Percentiles rank a stretch among this genome's conserved stretches.
These are phyloP conservation scores for Elaphomyces granulatus DNA, from an alignment of 495 filamentous ascomycete genomes.

Conservation along the genomic window DNA sequence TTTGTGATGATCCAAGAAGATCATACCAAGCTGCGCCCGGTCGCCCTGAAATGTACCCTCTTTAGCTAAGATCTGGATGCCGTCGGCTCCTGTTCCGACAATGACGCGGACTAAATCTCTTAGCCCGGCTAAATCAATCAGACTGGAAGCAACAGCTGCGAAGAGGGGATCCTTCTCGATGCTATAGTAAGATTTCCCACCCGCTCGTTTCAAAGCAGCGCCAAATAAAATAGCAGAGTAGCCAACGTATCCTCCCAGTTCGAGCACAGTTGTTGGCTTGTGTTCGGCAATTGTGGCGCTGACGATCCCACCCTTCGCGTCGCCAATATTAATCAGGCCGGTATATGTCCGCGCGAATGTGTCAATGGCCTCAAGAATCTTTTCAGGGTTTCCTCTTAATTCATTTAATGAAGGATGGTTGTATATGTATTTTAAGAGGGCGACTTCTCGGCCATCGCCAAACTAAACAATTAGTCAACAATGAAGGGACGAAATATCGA, in stretches of 20 bases:
- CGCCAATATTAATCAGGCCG: constrained; percentile 62
- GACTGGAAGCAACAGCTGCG: constrained; percentile 41
- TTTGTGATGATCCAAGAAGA: constrained; percentile 12
- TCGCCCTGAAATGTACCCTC: not conserved
- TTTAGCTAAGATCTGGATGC: constrained; percentile 1
- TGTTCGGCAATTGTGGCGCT: constrained; percentile 39
- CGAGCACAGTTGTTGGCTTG: constrained; percentile 45
- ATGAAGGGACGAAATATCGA: too few species aligned
- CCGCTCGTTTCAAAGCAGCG: constrained; percentile 37
- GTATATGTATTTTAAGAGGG: constrained; percentile 49
- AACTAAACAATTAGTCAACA: constrained; percentile 13
- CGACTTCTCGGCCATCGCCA: constrained; percentile 53
- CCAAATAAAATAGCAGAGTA: constrained; percentile 57
- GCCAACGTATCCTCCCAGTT: constrained; percentile 57
- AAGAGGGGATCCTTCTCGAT: constrained; percentile 54
- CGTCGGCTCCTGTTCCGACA: constrained; percentile 34
- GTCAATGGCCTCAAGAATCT: constrained; percentile 48
- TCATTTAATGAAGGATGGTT: constrained; percentile 35
- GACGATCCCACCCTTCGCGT: constrained; percentile 49
- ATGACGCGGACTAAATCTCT: constrained; percentile 49
- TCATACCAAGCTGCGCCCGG: constrained; percentile 5
- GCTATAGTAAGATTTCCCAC: constrained; percentile 42
- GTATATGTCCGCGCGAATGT: constrained; percentile 44
- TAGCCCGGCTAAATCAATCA: constrained; percentile 53
- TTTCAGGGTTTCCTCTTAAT: constrained; percentile 40